Evolutionary conservation across 768 basidiomycete species (phyloP).

Genomic region (Lactifluus echinatus): DNA sequence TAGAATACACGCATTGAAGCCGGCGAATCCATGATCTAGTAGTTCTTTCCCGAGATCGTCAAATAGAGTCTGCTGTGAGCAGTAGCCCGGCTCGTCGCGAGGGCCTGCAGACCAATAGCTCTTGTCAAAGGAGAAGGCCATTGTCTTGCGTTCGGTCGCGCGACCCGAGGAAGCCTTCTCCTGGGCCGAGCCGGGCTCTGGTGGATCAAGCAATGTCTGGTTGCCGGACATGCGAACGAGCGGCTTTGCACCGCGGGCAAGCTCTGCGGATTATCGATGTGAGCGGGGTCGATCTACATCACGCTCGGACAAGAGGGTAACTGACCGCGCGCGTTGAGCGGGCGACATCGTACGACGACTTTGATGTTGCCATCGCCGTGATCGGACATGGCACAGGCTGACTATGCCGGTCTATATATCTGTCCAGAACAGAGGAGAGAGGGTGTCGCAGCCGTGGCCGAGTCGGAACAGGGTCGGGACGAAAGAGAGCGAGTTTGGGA

Average conservation of each 20-base stretch:
- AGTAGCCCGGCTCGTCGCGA: conserved; percentile 83
- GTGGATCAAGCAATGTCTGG: conserved; percentile 87
- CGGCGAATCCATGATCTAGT: conserved; percentile 89
- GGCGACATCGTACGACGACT: conserved; percentile 91
- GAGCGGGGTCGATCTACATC: background rate
- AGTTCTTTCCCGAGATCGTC: conserved; percentile 91
- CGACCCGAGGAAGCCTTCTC: conserved; percentile 52
- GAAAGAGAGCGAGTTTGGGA: conserved; percentile 3
- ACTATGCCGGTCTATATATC: conserved; percentile 10
- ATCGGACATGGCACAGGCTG: conserved; percentile 49
- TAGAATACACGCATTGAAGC: conserved; percentile 97
- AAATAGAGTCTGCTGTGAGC: conserved; percentile 90
- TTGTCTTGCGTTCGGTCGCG: conserved; percentile 82
- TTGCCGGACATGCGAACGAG: conserved; percentile 95
- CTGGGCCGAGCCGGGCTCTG: conserved; percentile 61
- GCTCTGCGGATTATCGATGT: conserved; percentile 43
- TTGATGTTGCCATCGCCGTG: conserved; percentile 84
- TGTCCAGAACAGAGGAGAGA: background rate
- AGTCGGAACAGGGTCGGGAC: background rate
- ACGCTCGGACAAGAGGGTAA: conserved; percentile 17
- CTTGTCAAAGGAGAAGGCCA: conserved; percentile 94
- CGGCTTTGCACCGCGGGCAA: conserved; percentile 85
- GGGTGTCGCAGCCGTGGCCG: background rate
- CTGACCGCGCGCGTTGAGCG: conserved; percentile 89
- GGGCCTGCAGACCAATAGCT: conserved; percentile 95